Conservation (phyloP, 148 eudicot genomes). For the Silene uniflora region DNA sequence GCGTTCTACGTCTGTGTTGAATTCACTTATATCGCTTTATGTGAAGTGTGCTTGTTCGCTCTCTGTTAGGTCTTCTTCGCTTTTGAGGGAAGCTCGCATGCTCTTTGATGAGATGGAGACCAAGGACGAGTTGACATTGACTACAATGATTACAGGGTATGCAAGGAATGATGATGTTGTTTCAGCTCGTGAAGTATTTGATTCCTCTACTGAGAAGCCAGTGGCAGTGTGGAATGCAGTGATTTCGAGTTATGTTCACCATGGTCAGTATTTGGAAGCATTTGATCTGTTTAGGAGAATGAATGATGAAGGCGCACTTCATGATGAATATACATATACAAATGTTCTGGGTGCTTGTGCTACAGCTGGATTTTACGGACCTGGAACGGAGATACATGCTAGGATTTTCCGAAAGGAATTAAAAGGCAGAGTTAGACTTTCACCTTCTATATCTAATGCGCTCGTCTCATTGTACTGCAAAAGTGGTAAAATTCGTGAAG, state of each 20-base stretch:
- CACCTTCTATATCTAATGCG: conserved; percentile 45
- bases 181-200: conserved; percentile 42
- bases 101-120: conserved; percentile 48
- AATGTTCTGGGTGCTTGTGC: conserved; percentile 57
- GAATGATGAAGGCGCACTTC: conserved; percentile 30
- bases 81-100: conserved; percentile 44
- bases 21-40: conserved; percentile 50
- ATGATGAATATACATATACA: conserved; percentile 58
- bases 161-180: conserved; percentile 48
- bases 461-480: conserved; percentile 53
- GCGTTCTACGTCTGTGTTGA: conserved; percentile 42
- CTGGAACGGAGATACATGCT: conserved; percentile 52
- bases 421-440: conserved; percentile 27
- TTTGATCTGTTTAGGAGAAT: conserved; percentile 44
- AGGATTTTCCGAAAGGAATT: conserved; percentile 45
- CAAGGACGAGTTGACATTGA: conserved; percentile 60
- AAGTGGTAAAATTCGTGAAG: conserved; percentile 43
- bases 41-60: conserved; percentile 53
- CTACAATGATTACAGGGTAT: conserved; percentile 58
- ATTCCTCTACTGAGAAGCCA: conserved; percentile 35
- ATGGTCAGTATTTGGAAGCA: conserved; percentile 40
- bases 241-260: conserved; percentile 51
- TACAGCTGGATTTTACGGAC: conserved; percentile 35
- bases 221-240: conserved; percentile 61
- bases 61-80: conserved; percentile 20